These are phyloP conservation scores for Endoconidiophora polonica DNA, from an alignment of 2,329 filamentous ascomycete genomes.

Conservation along the genomic window DNA sequence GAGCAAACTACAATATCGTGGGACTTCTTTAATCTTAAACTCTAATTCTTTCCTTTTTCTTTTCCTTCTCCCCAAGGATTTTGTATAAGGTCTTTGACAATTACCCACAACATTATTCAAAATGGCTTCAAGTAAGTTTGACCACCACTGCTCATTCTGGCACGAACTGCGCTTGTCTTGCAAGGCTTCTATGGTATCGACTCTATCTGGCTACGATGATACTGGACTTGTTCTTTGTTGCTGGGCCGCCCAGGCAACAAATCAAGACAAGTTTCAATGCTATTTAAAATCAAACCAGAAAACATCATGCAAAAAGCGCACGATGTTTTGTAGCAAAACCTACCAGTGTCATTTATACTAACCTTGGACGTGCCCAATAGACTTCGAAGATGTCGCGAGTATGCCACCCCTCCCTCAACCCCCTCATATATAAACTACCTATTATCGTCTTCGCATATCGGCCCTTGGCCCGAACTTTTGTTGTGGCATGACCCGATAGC, in stretches of 20 bases:
- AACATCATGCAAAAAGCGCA: not conserved
- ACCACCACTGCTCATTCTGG: no score
- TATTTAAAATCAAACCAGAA: not conserved
- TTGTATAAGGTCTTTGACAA: not conserved
- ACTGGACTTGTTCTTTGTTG: no score
- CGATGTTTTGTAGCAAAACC: conserved; percentile 1
- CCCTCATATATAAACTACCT: not conserved
- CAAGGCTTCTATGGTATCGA: no score
- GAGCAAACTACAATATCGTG: no score
- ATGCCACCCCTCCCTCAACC: conserved; percentile 17
- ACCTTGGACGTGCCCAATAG: conserved; percentile 15
- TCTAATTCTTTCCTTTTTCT: not conserved
- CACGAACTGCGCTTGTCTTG: no score
- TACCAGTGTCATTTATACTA: not conserved
- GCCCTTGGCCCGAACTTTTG: not conserved
- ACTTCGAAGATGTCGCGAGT: conserved; percentile 32
- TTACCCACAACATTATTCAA: conserved; percentile 15
- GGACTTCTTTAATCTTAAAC: no score
- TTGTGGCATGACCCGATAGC: not conserved
- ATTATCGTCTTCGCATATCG: not conserved
- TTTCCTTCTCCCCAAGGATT: not conserved
- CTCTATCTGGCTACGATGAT: no score
- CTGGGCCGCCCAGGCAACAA: no score
- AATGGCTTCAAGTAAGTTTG: conserved; percentile 21
- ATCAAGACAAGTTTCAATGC: not conserved